Conservation (phyloP, 1,139 yeast genomes). For the Taiozyma sp. region DNA sequence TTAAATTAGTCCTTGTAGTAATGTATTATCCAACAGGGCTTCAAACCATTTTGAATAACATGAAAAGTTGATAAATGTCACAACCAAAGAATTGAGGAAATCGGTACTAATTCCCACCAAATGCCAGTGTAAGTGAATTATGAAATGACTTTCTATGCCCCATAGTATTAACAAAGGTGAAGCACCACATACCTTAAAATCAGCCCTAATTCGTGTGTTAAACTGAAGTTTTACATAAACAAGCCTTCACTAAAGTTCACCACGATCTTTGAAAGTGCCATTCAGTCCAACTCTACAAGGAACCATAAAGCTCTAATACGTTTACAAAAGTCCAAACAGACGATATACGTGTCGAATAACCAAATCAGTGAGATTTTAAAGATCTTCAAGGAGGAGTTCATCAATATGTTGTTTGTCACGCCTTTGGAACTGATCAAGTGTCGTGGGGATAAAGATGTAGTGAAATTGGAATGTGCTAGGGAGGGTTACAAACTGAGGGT, state of each 20-base stretch:
- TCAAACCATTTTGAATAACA: not conserved
- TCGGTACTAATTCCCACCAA: too few species aligned
- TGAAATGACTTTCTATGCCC: too few species aligned
- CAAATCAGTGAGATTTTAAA: slow-evolving; percentile 4
- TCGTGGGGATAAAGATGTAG: slow-evolving; percentile 1
- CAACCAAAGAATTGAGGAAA: too few species aligned
- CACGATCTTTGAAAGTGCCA: slow-evolving; percentile 1
- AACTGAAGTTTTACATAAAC: slow-evolving; percentile 4
- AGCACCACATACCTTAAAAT: slow-evolving; percentile 2
- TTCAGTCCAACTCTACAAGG: slow-evolving; percentile 4
- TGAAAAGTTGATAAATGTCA: too few species aligned
- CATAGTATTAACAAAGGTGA: not conserved
- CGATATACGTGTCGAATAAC: slow-evolving; percentile 6
- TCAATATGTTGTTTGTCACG: slow-evolving; percentile 1
- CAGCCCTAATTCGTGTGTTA: not conserved
- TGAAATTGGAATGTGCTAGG: slow-evolving; percentile 1
- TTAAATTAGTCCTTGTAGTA: too few species aligned
- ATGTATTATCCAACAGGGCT: not conserved
- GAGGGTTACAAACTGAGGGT: slow-evolving; percentile 4
- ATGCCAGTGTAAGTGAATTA: not conserved
- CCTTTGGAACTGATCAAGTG: slow-evolving; percentile 1
- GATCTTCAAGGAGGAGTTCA: slow-evolving; percentile 1
- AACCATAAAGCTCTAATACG: slow-evolving; percentile 1
- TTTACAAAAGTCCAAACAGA: slow-evolving; percentile 1
- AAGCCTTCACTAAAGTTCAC: not conserved